These are phyloP conservation scores for Ceratobasidium papillatum DNA, from an alignment of 1,284 basidiomycete genomes.

Conservation along the genomic window DNA sequence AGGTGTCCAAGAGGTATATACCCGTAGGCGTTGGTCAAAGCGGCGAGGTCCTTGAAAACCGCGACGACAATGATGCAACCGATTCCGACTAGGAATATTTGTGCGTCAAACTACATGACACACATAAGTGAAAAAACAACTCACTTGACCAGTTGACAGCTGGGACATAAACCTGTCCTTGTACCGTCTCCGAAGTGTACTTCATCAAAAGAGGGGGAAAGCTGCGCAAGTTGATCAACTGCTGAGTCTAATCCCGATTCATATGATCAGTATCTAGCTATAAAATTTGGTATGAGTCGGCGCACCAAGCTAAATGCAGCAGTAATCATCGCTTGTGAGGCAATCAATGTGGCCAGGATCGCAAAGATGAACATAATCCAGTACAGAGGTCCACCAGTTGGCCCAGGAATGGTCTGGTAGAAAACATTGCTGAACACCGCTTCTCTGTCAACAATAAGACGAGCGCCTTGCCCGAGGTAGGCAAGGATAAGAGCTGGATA, in stretches of 20 bases:
- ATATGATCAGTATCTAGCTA: background rate
- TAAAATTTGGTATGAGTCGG: constrained; percentile 40
- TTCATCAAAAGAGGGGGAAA: constrained; percentile 63
- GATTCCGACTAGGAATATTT: constrained; percentile 59
- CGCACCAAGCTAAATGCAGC: constrained; percentile 66
- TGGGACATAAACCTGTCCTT: constrained; percentile 73
- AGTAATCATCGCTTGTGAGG: constrained; percentile 74
- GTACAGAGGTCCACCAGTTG: constrained; percentile 61
- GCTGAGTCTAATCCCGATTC: constrained; percentile 56
- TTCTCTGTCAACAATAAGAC: constrained; percentile 62
- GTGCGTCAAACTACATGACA: background rate
- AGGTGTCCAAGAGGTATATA: constrained; percentile 44
- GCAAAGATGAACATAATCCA: constrained; percentile 71
- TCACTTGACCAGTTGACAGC: constrained; percentile 62
- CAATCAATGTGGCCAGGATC: constrained; percentile 69
- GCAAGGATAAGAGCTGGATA: constrained; percentile 71
- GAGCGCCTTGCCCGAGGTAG: constrained; percentile 74
- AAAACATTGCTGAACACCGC: constrained; percentile 65
- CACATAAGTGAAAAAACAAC: constrained; percentile 39
- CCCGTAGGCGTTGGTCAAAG: constrained; percentile 64
- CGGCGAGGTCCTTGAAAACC: constrained; percentile 62
- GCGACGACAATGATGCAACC: constrained; percentile 65
- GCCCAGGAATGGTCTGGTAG: constrained; percentile 70
- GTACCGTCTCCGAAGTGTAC: constrained; percentile 66
- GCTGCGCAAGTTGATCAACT: constrained; percentile 67